phyloP scores from a whole-genome alignment of 306 rosid genomes.

The Dalbergia cultrata region DNA sequence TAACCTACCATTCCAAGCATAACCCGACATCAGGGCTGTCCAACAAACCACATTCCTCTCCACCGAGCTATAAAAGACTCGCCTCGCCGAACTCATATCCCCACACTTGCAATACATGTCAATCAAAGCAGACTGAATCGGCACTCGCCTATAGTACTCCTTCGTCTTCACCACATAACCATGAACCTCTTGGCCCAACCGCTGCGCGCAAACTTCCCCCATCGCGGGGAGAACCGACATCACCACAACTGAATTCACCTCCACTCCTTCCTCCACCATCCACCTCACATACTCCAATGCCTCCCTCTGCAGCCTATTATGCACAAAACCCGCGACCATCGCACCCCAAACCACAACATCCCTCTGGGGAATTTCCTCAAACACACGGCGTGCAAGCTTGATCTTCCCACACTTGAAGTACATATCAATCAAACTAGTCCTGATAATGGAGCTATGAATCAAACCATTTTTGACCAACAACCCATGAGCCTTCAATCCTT shows the following conservation, averaged over 20 bases:
- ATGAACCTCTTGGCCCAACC: conserved; percentile 76
- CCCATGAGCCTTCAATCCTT: conserved; percentile 75
- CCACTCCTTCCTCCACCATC: conserved; percentile 68
- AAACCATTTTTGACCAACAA: conserved; percentile 83
- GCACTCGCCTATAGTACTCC: conserved; percentile 60
- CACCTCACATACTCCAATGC: conserved; percentile 70
- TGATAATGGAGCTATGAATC: conserved; percentile 58
- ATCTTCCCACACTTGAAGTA: conserved; percentile 81
- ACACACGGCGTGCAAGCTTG: conserved; percentile 66
- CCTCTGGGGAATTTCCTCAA: conserved; percentile 70
- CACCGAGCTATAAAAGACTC: conserved; percentile 65
- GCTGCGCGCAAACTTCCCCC: conserved; percentile 61
- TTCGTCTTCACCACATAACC: conserved; percentile 77
- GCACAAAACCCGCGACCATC: conserved; percentile 73
- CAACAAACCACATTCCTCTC: conserved; percentile 85
- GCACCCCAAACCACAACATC: conserved; percentile 83
- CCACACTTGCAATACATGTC: conserved; percentile 94
- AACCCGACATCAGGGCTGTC: conserved; percentile 89
- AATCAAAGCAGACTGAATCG: conserved; percentile 77
- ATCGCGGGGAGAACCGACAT: conserved; percentile 71
- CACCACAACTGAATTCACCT: conserved; percentile 72
- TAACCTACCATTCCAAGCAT: conserved; percentile 70
- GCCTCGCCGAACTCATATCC: conserved; percentile 70
- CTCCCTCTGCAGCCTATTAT: conserved; percentile 69
- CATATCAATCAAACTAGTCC: conserved; percentile 74